phyloP scores from a whole-genome alignment of 2,329 filamentous ascomycete genomes.

The Sclerotinia glacialis region DNA sequence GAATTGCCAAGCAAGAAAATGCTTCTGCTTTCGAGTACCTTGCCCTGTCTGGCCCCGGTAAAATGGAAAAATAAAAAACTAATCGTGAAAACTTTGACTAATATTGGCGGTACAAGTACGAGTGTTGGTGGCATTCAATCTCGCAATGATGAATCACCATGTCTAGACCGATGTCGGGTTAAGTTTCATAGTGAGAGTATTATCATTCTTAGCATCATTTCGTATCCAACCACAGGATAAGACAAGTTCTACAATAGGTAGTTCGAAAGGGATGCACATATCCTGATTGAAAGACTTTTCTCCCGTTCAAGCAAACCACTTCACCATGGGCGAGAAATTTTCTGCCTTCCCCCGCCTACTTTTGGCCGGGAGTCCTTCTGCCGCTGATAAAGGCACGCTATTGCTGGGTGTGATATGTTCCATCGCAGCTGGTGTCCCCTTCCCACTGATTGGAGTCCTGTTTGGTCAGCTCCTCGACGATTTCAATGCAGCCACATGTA shows the following conservation, averaged over 20 bases:
- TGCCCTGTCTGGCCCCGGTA: neutral
- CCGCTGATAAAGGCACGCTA: slow-evolving; percentile 39
- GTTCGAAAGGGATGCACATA: neutral
- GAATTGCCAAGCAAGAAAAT: slow-evolving; percentile 7
- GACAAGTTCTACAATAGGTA: slow-evolving; percentile 13
- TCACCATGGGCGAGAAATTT: slow-evolving; percentile 22
- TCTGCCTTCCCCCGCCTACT: slow-evolving; percentile 26
- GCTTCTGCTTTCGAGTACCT: neutral
- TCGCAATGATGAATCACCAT: neutral
- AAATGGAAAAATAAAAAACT: neutral
- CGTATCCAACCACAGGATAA: neutral
- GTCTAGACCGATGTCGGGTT: slow-evolving; percentile 11
- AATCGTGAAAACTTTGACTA: slow-evolving; percentile 11
- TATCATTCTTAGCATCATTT: neutral
- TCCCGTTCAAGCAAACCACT: neutral
- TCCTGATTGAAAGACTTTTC: slow-evolving; percentile 4
- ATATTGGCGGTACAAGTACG: neutral
- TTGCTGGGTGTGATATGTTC: slow-evolving; percentile 39
- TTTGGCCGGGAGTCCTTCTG: slow-evolving; percentile 25
- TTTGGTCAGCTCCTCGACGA: slow-evolving; percentile 64
- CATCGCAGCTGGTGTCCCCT: slow-evolving; percentile 57
- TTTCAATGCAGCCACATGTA: slow-evolving; percentile 53
- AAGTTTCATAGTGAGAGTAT: neutral
- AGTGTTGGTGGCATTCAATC: slow-evolving; percentile 1
- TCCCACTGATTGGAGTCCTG: slow-evolving; percentile 61